Evolutionary conservation across 179 eudicot genomes (phyloP).

Genomic region (Vitellaria paradoxa): DNA sequence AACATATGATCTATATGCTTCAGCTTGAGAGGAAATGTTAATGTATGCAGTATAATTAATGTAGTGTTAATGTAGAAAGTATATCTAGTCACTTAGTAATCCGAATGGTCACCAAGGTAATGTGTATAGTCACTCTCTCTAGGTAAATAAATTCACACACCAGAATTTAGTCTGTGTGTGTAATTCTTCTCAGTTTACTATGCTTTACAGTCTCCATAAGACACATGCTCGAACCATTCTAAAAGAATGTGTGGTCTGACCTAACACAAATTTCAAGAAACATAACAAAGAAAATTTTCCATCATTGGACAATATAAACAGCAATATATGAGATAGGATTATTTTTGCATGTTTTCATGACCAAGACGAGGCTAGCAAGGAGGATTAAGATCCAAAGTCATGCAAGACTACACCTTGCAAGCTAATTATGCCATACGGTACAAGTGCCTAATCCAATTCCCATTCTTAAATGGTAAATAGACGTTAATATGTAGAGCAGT

Average conservation of each 20-base stretch:
- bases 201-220: too few relatives aligned
- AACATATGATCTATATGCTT: too few relatives aligned
- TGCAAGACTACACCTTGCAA: neutral
- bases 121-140: too few relatives aligned
- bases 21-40: too few relatives aligned
- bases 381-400: neutral
- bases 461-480: slow-evolving; percentile 3
- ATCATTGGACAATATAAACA: neutral
- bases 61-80: too few relatives aligned
- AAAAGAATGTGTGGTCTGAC: neutral
- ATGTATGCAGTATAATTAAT: too few relatives aligned
- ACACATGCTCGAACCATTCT: neutral
- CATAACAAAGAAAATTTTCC: neutral
- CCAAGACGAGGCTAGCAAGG: neutral
- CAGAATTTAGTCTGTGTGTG: too few relatives aligned
- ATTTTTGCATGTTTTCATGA: neutral
- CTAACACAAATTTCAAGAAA: neutral
- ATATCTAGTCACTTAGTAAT: too few relatives aligned
- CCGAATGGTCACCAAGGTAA: too few relatives aligned
- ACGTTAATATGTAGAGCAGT: neutral
- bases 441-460: neutral
- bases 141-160: too few relatives aligned
- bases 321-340: neutral
- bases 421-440: neutral
- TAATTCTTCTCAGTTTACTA: too few relatives aligned